Conservation (phyloP, 2,329 filamentous ascomycete genomes). For the Scopulariopsis brevicaulis region DNA sequence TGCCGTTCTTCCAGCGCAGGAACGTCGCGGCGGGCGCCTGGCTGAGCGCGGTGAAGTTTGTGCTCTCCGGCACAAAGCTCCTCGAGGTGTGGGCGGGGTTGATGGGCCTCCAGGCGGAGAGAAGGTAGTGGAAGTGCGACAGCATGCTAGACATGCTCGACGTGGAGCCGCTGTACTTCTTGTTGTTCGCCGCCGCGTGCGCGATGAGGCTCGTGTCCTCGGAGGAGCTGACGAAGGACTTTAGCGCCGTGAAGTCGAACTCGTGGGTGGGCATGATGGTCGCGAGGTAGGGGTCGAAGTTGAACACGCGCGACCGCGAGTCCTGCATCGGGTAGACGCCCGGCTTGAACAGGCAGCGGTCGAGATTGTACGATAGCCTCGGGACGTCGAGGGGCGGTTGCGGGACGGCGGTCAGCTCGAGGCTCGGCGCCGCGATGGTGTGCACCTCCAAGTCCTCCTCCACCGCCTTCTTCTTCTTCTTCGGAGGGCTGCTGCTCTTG, state of each 20-base stretch:
- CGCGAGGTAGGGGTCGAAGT: constrained; percentile 91
- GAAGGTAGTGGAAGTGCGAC: constrained; percentile 82
- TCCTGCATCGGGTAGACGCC: constrained; percentile 91
- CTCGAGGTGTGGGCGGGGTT: constrained; percentile 57
- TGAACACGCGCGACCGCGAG: constrained; percentile 75
- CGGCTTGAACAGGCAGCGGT: constrained; percentile 89
- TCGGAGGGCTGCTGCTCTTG: not conserved
- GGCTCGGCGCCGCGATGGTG: constrained; percentile 12
- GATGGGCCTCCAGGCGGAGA: constrained; percentile 72
- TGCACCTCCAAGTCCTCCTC: constrained; percentile 15
- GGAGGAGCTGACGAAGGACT: constrained; percentile 84
- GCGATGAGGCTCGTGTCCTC: constrained; percentile 62
- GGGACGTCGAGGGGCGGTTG: constrained; percentile 34
- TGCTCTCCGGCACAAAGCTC: constrained; percentile 48
- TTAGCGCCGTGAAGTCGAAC: constrained; percentile 83
- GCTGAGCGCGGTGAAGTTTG: constrained; percentile 60
- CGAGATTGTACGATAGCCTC: constrained; percentile 60
- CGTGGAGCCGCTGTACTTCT: constrained; percentile 86
- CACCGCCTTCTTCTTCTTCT: not conserved
- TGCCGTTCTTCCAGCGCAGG: constrained; percentile 68
- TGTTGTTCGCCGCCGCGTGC: constrained; percentile 53
- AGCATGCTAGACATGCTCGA: constrained; percentile 90
- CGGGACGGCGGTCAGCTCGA: constrained; percentile 19
- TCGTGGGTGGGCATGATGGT: constrained; percentile 87
- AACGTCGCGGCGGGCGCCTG: constrained; percentile 71